Conservation (phyloP, 495 filamentous ascomycete species). For the Friedmanniomyces endolithicus region DNA sequence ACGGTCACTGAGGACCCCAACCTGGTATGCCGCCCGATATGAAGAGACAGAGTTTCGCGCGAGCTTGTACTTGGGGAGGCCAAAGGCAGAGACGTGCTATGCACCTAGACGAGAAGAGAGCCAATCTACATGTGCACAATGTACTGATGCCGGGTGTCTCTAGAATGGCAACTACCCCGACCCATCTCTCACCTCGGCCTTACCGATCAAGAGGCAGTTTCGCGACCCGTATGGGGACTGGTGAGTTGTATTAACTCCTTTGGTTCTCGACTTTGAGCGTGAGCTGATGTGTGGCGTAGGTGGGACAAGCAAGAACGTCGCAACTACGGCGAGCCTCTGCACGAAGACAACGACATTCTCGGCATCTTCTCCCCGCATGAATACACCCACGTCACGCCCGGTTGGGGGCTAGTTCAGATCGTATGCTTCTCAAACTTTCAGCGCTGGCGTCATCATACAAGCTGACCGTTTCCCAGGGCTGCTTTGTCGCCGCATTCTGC, state of each 20-base stretch:
- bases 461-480: conserved; percentile 30
- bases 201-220: conserved; percentile 62
- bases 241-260: neutral
- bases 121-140: neutral
- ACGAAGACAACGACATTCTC: conserved; percentile 93
- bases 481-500: conserved; percentile 57
- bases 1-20: conserved; percentile 60
- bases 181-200: conserved; percentile 41
- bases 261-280: neutral
- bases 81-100: too few species aligned
- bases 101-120: neutral
- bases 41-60: neutral
- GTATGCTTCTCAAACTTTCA: conserved; percentile 1
- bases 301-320: conserved; percentile 96
- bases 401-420: conserved; percentile 59
- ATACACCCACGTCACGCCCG: conserved; percentile 69
- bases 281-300: conserved; percentile 37
- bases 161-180: conserved; percentile 92
- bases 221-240: conserved; percentile 77
- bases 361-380: conserved; percentile 82
- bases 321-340: conserved; percentile 88
- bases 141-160: neutral
- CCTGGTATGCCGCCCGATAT: conserved; percentile 43
- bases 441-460: neutral
- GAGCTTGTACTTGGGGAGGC: too few species aligned